Evolutionary conservation across 768 basidiomycete species (phyloP).

Genomic region (Polyporus arcularius): DNA sequence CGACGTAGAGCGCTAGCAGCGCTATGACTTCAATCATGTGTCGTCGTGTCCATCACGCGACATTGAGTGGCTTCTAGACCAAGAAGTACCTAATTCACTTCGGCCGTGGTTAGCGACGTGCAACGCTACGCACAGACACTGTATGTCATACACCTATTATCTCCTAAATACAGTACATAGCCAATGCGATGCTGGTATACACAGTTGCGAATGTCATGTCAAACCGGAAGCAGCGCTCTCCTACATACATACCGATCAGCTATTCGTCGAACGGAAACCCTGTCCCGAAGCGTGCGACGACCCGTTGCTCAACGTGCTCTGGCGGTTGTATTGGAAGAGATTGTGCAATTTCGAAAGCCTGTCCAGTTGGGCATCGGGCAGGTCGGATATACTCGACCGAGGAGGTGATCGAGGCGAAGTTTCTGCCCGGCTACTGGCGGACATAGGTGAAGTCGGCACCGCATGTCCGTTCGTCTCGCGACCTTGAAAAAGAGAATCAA

Average conservation of each 20-base stretch:
- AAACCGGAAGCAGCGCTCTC: slow-evolving; percentile 6
- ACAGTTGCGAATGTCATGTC: slow-evolving; percentile 18
- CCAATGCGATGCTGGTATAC: slow-evolving; percentile 21
- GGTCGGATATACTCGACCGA: slow-evolving; percentile 32
- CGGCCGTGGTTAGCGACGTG: not conserved
- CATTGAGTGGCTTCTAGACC: not conserved
- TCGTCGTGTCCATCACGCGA: slow-evolving; percentile 3
- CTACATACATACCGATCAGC: not conserved
- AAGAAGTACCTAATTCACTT: not conserved
- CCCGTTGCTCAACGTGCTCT: slow-evolving; percentile 56
- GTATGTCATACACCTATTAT: slow-evolving; percentile 12
- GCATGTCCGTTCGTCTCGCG: slow-evolving; percentile 14
- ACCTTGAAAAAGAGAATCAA: not conserved
- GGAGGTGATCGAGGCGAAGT: slow-evolving; percentile 33
- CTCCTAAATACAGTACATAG: slow-evolving; percentile 11
- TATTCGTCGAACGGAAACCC: slow-evolving; percentile 13
- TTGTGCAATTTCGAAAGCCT: slow-evolving; percentile 75
- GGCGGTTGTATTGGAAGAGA: slow-evolving; percentile 75
- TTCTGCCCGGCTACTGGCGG: slow-evolving; percentile 18
- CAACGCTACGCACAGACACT: not conserved
- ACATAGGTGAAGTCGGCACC: slow-evolving; percentile 21
- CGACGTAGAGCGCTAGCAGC: not conserved
- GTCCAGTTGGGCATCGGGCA: slow-evolving; percentile 47
- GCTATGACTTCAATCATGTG: slow-evolving; percentile 16
- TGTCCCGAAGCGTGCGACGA: slow-evolving; percentile 34